Evolutionary conservation across 2,329 filamentous ascomycete species (phyloP).

Genomic region (Xylariales sp.): DNA sequence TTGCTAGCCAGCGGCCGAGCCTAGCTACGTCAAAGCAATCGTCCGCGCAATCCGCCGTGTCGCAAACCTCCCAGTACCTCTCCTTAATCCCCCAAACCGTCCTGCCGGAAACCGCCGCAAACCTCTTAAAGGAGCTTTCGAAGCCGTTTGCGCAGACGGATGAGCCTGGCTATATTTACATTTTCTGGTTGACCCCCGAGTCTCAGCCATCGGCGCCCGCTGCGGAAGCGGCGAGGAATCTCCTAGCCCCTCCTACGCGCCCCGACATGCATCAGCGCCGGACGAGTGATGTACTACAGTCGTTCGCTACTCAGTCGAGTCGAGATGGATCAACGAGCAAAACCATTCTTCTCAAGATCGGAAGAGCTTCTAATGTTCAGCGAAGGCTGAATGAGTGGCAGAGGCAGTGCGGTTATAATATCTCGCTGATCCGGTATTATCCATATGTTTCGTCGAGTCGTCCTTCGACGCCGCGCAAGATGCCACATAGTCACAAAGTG

Average conservation of each 20-base stretch:
- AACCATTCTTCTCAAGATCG: slow-evolving; percentile 76
- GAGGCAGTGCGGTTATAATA: slow-evolving; percentile 88
- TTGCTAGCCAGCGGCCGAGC: slow-evolving; percentile 46
- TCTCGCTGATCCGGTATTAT: slow-evolving; percentile 91
- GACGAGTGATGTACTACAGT: slow-evolving; percentile 66
- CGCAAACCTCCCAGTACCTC: slow-evolving; percentile 62
- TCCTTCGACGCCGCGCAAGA: slow-evolving; percentile 69
- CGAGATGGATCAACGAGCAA: slow-evolving; percentile 55
- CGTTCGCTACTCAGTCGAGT: slow-evolving; percentile 56
- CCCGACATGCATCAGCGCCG: slow-evolving; percentile 56
- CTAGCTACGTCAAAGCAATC: slow-evolving; percentile 42
- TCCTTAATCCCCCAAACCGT: slow-evolving; percentile 76
- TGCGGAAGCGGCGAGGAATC: slow-evolving; percentile 67
- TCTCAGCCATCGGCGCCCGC: slow-evolving; percentile 65
- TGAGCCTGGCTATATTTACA: slow-evolving; percentile 95
- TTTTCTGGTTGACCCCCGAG: slow-evolving; percentile 92
- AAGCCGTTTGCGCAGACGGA: slow-evolving; percentile 79
- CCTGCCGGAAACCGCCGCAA: slow-evolving; percentile 74
- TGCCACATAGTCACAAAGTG: slow-evolving; percentile 87
- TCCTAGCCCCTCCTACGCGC: slow-evolving; percentile 64
- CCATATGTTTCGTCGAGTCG: slow-evolving; percentile 73
- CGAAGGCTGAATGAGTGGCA: slow-evolving; percentile 93
- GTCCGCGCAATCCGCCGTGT: slow-evolving; percentile 46
- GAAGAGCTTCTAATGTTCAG: slow-evolving; percentile 83
- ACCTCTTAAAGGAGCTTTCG: slow-evolving; percentile 79